Evolutionary conservation across 148 eudicot genomes (phyloP), one percentile per base, ranked within the genome.

Genomic region (Rhododendron kiyosumense): DNA sequence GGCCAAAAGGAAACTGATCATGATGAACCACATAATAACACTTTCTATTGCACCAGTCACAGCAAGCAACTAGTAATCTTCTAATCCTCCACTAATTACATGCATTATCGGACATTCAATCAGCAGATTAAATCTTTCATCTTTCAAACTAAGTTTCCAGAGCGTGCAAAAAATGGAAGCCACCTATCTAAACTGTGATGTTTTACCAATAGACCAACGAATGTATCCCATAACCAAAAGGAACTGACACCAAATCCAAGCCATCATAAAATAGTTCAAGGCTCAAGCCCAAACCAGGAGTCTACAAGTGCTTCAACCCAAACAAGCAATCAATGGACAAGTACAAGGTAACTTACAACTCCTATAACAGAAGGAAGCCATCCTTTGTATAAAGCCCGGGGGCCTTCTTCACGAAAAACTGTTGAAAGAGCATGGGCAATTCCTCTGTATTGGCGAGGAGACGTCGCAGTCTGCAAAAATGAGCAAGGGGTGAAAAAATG

Each of bases 361-460:
- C 98, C 99, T n/a, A 96, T 96, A 57, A 96, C 98, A 67, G 99
- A 96, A 89, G 99, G 99, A 82, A 96, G 96, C 96, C 99, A 96
- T 51, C 99, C 99, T 85, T 91, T 96, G 90, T 96, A 94, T 82
- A 94, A 81, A 52, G 98, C 98, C 26, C 98, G 94, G 18, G 94
- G 90, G 24, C 98, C 98, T 89, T 96, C 99, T 87, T 96, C 95
- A 65, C 90, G 90, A 36, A 93, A 85, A 74, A 95, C 98, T 38
- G 98, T 93, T 43, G 85, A 83, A 63, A 96, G 92, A 84, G 99
- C 98, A 92, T 96, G 94, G 82, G 86, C 91, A 17, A 96, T 96
- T 78, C 99, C 99, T 84, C 93, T 91, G 88, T 94, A 96, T 74
- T 96, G 99, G 65, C 80, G 86, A 83, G 99, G 94, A 91, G 98